phyloP scores from a whole-genome alignment of 108 stramenopile genomes.

The Asterionellopsis glacialis region DNA sequence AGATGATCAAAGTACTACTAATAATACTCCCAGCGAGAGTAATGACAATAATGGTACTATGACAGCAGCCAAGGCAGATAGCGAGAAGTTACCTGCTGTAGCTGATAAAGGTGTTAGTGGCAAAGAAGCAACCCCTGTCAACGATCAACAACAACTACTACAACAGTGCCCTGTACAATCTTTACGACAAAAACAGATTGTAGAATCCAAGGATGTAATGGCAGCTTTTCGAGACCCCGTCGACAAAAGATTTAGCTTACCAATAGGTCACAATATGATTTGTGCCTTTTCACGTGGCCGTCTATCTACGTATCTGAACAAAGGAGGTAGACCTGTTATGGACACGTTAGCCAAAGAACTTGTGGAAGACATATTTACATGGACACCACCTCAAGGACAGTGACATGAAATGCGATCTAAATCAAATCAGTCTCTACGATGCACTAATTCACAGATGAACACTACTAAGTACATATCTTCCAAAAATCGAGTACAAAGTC shows the following conservation, averaged over 20 bases:
- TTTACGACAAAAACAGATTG: constrained; percentile 38
- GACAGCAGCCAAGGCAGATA: not conserved
- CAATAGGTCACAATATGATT: constrained; percentile 83
- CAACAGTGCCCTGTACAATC: constrained; percentile 1
- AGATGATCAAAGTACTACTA: constrained; percentile 2
- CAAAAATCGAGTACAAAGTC: too few species aligned
- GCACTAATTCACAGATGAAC: too few species aligned
- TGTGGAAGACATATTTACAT: constrained; percentile 43
- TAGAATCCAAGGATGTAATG: constrained; percentile 44
- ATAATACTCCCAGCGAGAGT: not conserved
- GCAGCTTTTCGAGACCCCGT: constrained; percentile 17
- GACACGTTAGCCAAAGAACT: constrained; percentile 69
- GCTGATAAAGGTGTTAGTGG: not conserved
- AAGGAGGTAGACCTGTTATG: constrained; percentile 73
- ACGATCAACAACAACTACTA: too few species aligned
- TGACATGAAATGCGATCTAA: too few species aligned
- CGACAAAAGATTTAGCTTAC: constrained; percentile 44
- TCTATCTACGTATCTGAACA: constrained; percentile 54
- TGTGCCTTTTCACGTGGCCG: constrained; percentile 71
- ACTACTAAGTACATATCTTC: too few species aligned
- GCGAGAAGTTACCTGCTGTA: not conserved
- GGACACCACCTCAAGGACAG: not conserved
- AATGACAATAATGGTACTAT: constrained; percentile 5
- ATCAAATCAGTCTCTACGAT: too few species aligned
- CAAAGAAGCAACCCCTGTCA: not conserved